phyloP scores from a whole-genome alignment of 2,329 filamentous ascomycete genomes.

The Penicillium sumatraense region DNA sequence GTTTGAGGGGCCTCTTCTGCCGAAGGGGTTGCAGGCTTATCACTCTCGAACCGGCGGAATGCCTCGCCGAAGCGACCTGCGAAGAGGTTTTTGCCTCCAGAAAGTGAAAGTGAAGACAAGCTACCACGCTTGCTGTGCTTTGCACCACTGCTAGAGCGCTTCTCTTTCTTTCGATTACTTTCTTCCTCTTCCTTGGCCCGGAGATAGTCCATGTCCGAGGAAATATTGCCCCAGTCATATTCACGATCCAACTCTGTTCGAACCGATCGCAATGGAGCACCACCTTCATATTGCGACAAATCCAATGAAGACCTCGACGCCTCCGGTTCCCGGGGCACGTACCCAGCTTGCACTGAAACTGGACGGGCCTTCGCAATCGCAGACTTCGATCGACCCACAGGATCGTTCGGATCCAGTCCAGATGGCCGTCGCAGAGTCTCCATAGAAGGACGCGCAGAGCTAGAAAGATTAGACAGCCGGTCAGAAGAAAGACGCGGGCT shows the following conservation, averaged over 20 bases:
- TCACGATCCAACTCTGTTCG: slow-evolving; percentile 41
- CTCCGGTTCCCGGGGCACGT: slow-evolving; percentile 80
- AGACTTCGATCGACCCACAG: slow-evolving; percentile 64
- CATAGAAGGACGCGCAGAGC: slow-evolving; percentile 69
- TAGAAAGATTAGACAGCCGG: slow-evolving; percentile 58
- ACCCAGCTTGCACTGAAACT: slow-evolving; percentile 81
- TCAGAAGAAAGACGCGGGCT: slow-evolving; percentile 57
- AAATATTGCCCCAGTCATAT: slow-evolving; percentile 60
- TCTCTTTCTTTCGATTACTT: slow-evolving; percentile 61
- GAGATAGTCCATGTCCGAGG: slow-evolving; percentile 82
- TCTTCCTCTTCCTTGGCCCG: slow-evolving; percentile 71
- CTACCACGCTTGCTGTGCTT: slow-evolving; percentile 75
- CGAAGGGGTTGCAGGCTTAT: slow-evolving; percentile 43
- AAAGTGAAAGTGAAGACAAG: slow-evolving; percentile 68
- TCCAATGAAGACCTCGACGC: slow-evolving; percentile 51
- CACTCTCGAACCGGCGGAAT: slow-evolving; percentile 84
- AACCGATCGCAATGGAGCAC: slow-evolving; percentile 38
- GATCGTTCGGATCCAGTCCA: slow-evolving; percentile 64
- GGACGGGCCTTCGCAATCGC: slow-evolving; percentile 73
- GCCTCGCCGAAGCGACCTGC: slow-evolving; percentile 90
- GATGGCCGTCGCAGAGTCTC: slow-evolving; percentile 68
- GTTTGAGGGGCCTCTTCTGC: slow-evolving; percentile 50
- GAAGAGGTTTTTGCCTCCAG: slow-evolving; percentile 80
- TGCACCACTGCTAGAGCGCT: slow-evolving; percentile 60
- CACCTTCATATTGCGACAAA: slow-evolving; percentile 41